These are phyloP conservation scores for Auriculariales sp. DNA, from an alignment of 768 basidiomycete genomes.

Conservation along the genomic window DNA sequence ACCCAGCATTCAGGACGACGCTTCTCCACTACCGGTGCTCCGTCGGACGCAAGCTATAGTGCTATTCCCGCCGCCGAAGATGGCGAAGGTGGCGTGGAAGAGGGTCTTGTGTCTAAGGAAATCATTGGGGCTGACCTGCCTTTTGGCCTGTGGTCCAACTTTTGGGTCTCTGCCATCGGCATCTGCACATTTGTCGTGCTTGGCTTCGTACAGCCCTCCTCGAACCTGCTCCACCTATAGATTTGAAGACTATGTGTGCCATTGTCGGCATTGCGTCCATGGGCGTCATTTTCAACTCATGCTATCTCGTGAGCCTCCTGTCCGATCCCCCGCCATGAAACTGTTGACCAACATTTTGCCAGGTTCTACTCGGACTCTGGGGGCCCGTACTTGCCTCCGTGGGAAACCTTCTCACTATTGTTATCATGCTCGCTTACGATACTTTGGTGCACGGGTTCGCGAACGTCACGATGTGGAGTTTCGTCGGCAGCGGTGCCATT, in stretches of 20 bases:
- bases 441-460: constrained; percentile 50
- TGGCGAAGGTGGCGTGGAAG: constrained; percentile 11
- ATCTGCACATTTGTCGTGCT: constrained; percentile 55
- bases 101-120: background rate
- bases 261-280: constrained; percentile 55
- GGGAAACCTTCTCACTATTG: constrained; percentile 87
- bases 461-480: constrained; percentile 52
- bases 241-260: constrained; percentile 26
- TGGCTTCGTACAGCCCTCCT: constrained; percentile 64
- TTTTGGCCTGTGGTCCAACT: constrained; percentile 74
- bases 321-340: constrained; percentile 1
- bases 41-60: constrained; percentile 3
- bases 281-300: constrained; percentile 68
- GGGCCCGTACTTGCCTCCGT: constrained; percentile 81
- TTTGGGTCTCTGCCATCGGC: constrained; percentile 71
- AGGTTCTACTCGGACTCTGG: constrained; percentile 76
- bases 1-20: background rate
- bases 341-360: constrained; percentile 4
- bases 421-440: constrained; percentile 68
- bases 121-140: constrained; percentile 29
- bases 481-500: constrained; percentile 67
- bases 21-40: background rate
- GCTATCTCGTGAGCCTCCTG: constrained; percentile 3
- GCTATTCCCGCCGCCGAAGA: constrained; percentile 19
- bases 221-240: constrained; percentile 43